Percentiles rank a stretch among this genome's conserved stretches.
These are phyloP conservation scores for Mycosphaerella sp. DNA, from an alignment of 2,329 filamentous ascomycete genomes.

Conservation along the genomic window DNA sequence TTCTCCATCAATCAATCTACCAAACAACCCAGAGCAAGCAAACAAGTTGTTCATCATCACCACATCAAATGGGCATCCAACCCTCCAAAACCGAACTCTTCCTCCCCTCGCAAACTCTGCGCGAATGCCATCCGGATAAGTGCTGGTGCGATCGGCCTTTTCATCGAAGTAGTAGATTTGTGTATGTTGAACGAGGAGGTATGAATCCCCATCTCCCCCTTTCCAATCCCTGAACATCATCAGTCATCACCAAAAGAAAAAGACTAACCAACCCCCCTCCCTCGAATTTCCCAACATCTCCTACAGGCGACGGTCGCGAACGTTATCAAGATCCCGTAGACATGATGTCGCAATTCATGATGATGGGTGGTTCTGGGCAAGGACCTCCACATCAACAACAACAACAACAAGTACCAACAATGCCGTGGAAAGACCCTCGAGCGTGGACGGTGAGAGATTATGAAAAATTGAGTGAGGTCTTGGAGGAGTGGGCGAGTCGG, in stretches of 20 bases:
- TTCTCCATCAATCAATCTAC: neutral
- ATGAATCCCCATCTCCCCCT: neutral
- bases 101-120: slow-evolving; percentile 25
- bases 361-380: slow-evolving; percentile 7
- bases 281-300: too few relatives aligned
- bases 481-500: slow-evolving; percentile 20
- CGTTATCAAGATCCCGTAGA: slow-evolving; percentile 23
- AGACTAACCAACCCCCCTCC: too few relatives aligned
- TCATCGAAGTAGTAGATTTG: slow-evolving; percentile 20
- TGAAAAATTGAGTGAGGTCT: slow-evolving; percentile 24
- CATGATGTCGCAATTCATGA: slow-evolving; percentile 19
- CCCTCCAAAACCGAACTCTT: slow-evolving; percentile 24
- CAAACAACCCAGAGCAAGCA: too few relatives aligned
- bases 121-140: slow-evolving; percentile 18
- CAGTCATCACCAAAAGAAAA: too few relatives aligned
- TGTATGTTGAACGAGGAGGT: slow-evolving; percentile 25
- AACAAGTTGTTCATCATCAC: too few relatives aligned
- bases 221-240: too few relatives aligned
- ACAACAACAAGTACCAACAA: slow-evolving; percentile 1
- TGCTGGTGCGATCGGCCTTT: slow-evolving; percentile 23
- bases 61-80: slow-evolving; percentile 22
- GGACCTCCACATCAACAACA: too few relatives aligned
- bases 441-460: slow-evolving; percentile 26
- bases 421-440: slow-evolving; percentile 18
- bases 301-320: slow-evolving; percentile 19